A percentile compares a stretch with the other conserved stretches of the same genome.
These are phyloP conservation scores for Vachellia pachyceras DNA, from an alignment of 306 rosid species.

Conservation along the genomic window DNA sequence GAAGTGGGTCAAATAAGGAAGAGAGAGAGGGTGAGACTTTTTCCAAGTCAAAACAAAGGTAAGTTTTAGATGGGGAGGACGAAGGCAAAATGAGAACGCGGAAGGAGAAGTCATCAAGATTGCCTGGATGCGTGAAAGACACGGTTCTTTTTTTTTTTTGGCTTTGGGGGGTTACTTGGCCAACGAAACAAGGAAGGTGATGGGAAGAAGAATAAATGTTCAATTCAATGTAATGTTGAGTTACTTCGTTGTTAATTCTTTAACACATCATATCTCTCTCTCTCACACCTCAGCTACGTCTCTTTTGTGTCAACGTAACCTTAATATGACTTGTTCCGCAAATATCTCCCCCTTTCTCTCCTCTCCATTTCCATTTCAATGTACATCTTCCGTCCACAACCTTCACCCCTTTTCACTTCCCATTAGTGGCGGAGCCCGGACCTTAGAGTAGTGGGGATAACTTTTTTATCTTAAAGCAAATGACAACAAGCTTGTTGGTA, in stretches of 20 bases:
- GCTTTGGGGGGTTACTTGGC: neutral
- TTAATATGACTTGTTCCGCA: constrained; percentile 1
- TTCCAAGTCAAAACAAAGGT: constrained; percentile 55
- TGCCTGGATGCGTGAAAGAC: constrained; percentile 1
- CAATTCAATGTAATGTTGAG: neutral
- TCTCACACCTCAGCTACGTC: neutral
- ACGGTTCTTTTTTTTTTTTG: neutral
- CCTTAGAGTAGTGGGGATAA: no score
- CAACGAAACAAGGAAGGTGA: neutral
- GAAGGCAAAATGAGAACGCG: neutral
- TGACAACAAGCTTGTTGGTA: no score
- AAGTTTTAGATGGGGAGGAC: neutral
- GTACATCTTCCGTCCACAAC: neutral
- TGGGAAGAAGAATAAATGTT: neutral
- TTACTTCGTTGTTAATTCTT: neutral
- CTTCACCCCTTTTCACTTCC: neutral
- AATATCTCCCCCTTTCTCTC: neutral
- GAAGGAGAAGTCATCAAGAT: neutral
- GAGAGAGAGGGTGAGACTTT: constrained; percentile 34
- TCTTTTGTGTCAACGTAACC: constrained; percentile 17
- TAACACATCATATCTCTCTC: neutral
- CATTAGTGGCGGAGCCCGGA: no score
- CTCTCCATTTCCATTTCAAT: neutral
- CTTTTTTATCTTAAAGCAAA: no score
- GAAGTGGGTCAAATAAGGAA: constrained; percentile 57